A percentile compares a stretch with the other conserved stretches of the same genome.
These are phyloP conservation scores for Mortierella sp. DNA, from an alignment of 371 early-diverging fungal genomes.

Conservation along the genomic window DNA sequence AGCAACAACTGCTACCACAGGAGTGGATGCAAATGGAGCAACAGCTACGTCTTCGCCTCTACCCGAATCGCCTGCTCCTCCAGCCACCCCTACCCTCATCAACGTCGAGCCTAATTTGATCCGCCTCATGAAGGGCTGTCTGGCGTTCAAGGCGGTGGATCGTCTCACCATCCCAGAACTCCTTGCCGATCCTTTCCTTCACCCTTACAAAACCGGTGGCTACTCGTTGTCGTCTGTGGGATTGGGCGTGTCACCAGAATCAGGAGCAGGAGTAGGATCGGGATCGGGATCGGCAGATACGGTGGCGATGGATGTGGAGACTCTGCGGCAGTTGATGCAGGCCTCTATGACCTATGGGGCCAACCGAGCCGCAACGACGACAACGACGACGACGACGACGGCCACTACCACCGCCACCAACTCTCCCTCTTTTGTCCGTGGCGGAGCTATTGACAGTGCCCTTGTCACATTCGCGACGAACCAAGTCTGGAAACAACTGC, in stretches of 20 bases:
- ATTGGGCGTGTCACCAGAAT: background rate
- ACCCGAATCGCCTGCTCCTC: background rate
- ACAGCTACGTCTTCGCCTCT: slow-evolving; percentile 28
- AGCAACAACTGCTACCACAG: background rate
- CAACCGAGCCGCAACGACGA: background rate
- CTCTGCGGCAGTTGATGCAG: background rate
- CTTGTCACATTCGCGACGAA: background rate
- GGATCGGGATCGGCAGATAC: background rate
- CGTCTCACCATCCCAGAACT: slow-evolving; percentile 82
- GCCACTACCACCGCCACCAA: too few species aligned
- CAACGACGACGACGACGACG: too few species aligned
- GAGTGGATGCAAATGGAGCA: background rate
- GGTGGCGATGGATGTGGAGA: background rate
- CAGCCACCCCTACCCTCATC: slow-evolving; percentile 26
- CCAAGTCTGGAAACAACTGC: background rate
- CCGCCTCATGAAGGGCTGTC: slow-evolving; percentile 74
- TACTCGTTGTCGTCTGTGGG: background rate
- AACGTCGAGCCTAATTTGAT: slow-evolving; percentile 61
- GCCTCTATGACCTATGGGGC: background rate
- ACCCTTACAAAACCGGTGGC: slow-evolving; percentile 35
- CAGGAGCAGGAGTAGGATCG: background rate
- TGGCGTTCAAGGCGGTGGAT: slow-evolving; percentile 75
- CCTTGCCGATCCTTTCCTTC: slow-evolving; percentile 74
- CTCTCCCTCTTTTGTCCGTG: background rate
- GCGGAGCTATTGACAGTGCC: background rate